Evolutionary conservation across 108 stramenopile genomes (phyloP).

Genomic region (Nitzschia palea): DNA sequence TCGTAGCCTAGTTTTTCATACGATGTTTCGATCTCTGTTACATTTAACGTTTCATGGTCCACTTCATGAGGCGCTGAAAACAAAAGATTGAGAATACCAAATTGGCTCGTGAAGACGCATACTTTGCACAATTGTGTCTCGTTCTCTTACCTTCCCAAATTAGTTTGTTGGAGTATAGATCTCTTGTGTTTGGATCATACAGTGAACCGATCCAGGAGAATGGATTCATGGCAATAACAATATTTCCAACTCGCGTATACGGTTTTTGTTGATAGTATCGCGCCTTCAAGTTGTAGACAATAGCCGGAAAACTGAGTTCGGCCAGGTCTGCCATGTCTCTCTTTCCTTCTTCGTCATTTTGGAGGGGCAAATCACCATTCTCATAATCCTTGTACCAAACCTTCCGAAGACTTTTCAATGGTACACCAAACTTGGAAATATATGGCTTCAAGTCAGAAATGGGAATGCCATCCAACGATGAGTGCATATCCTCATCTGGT

Average conservation of each 20-base stretch:
- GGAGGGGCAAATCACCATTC: slow-evolving; percentile 54
- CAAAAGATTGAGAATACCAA: not conserved
- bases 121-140: not conserved
- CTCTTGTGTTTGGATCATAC: slow-evolving; percentile 47
- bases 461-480: slow-evolving; percentile 2
- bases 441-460: not conserved
- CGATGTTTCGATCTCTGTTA: slow-evolving; percentile 35
- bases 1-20: slow-evolving; percentile 50
- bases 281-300: slow-evolving; percentile 82
- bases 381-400: slow-evolving; percentile 58
- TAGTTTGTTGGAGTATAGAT: slow-evolving; percentile 48
- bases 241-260: slow-evolving; percentile 91
- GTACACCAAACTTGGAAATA: not conserved
- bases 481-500: not conserved
- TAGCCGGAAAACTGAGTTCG: slow-evolving; percentile 79
- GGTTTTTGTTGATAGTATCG: slow-evolving; percentile 65
- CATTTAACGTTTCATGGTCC: not conserved
- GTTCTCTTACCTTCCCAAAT: slow-evolving; percentile 43
- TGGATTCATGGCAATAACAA: slow-evolving; percentile 92
- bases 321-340: slow-evolving; percentile 80
- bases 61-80: not conserved
- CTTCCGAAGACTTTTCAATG: not conserved
- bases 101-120: not conserved
- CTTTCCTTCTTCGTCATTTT: slow-evolving; percentile 45
- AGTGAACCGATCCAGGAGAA: slow-evolving; percentile 59